Evolutionary conservation across 2,329 filamentous ascomycete species (phyloP).

Genomic region (Elsinoe batatas): DNA sequence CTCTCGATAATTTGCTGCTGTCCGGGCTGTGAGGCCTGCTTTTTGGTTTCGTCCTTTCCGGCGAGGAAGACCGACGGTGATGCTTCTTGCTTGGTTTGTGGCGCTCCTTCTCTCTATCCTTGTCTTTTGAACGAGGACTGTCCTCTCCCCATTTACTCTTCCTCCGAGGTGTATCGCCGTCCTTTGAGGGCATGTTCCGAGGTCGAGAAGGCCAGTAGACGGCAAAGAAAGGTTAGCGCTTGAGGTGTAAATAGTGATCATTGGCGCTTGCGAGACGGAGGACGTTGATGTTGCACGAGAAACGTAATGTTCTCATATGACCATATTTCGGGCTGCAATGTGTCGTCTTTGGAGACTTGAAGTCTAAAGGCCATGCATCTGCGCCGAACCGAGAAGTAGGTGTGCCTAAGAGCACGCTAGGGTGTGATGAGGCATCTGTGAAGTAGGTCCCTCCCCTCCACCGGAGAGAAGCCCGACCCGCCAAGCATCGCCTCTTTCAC

Average conservation of each 20-base stretch:
- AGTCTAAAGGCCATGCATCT: background rate
- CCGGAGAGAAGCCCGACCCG: background rate
- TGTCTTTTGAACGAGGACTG: slow-evolving; percentile 16
- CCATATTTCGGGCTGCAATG: background rate
- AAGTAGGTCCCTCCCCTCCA: background rate
- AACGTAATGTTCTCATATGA: background rate
- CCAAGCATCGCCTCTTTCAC: background rate
- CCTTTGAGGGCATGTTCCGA: slow-evolving; percentile 8
- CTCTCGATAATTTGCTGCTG: slow-evolving; percentile 14
- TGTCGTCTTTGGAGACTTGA: background rate
- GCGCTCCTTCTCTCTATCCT: slow-evolving; percentile 20
- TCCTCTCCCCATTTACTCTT: slow-evolving; percentile 19
- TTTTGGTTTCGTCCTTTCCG: slow-evolving; percentile 12
- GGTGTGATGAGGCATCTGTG: slow-evolving; percentile 1
- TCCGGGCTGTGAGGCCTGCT: slow-evolving; percentile 17
- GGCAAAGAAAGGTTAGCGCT: background rate
- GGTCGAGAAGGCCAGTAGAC: background rate
- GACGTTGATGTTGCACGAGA: background rate
- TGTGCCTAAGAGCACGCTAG: slow-evolving; percentile 9
- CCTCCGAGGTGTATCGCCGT: slow-evolving; percentile 2
- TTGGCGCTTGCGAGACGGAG: background rate
- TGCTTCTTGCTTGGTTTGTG: slow-evolving; percentile 17
- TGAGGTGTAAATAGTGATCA: background rate
- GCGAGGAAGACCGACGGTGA: slow-evolving; percentile 17
- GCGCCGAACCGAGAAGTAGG: slow-evolving; percentile 5